phyloP scores from a whole-genome alignment of 495 filamentous ascomycete species.

The Friedmanniomyces simplex region DNA sequence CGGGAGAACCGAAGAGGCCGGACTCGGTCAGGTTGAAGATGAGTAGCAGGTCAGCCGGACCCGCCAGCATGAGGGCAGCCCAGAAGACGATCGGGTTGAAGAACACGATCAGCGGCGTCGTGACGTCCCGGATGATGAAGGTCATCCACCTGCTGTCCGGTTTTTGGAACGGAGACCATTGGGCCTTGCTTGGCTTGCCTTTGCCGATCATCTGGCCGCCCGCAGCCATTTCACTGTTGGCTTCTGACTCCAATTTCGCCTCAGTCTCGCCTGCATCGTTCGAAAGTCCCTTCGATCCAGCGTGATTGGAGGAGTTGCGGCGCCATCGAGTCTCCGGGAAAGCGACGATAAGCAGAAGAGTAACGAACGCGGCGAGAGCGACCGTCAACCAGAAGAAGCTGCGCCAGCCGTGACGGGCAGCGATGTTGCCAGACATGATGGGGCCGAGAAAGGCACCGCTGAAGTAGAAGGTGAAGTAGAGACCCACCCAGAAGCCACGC shows the following conservation, averaged over 20 bases:
- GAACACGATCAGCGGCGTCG: constrained; percentile 44
- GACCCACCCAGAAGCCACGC: constrained; percentile 40
- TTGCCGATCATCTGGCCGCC: constrained; percentile 29
- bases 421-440: constrained; percentile 47
- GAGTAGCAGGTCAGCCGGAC: constrained; percentile 49
- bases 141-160: constrained; percentile 32
- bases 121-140: constrained; percentile 33
- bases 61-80: constrained; percentile 46
- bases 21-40: constrained; percentile 53
- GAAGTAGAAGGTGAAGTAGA: constrained; percentile 28
- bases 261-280: constrained; percentile 5
- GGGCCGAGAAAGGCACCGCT: constrained; percentile 37
- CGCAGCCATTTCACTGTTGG: not conserved
- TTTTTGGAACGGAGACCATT: constrained; percentile 43
- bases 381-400: constrained; percentile 48
- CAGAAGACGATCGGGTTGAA: constrained; percentile 53
- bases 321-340: constrained; percentile 53
- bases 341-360: constrained; percentile 40
- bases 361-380: constrained; percentile 36
- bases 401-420: constrained; percentile 44
- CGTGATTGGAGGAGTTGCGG: constrained; percentile 23
- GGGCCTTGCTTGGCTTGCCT: constrained; percentile 41
- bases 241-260: constrained; percentile 5
- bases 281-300: not conserved
- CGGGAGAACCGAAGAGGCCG: constrained; percentile 46